Percentiles rank a stretch among this genome's conserved stretches.
phyloP scores from a whole-genome alignment of 2,329 filamentous ascomycete genomes.

The Penicillium concentricum region DNA sequence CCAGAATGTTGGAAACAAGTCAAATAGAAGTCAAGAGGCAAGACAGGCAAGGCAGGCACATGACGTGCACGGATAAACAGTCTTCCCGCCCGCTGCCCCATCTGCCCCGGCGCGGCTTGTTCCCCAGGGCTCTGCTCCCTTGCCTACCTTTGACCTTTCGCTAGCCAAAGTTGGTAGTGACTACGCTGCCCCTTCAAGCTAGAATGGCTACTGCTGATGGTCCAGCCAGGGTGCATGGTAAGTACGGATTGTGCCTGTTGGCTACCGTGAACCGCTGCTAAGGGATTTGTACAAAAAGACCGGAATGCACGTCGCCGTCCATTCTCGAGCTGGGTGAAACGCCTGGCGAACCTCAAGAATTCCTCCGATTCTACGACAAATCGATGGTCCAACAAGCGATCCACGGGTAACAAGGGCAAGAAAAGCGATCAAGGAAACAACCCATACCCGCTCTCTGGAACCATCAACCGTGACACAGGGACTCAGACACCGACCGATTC shows the following conservation, averaged over 20 bases:
- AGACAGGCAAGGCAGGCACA: conserved; percentile 19
- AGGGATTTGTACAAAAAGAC: conserved; percentile 52
- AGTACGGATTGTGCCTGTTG: conserved; percentile 14
- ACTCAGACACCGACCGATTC: conserved; percentile 51
- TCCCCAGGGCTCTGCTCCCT: conserved; percentile 2
- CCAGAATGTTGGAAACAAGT: not conserved
- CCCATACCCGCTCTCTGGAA: conserved; percentile 84
- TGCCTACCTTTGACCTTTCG: conserved; percentile 6
- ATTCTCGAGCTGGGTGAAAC: conserved; percentile 92
- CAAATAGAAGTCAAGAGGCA: conserved; percentile 4
- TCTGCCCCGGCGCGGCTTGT: conserved; percentile 14
- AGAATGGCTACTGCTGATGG: conserved; percentile 36
- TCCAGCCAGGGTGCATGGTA: conserved; percentile 48
- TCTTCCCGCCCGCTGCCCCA: conserved; percentile 15
- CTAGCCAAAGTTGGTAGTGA: conserved; percentile 2
- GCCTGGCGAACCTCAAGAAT: conserved; percentile 80
- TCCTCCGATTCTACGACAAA: conserved; percentile 56
- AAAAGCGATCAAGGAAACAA: conserved; percentile 74
- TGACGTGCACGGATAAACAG: conserved; percentile 27
- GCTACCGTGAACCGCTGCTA: conserved; percentile 10
- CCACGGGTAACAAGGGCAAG: conserved; percentile 47
- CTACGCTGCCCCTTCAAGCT: conserved; percentile 1
- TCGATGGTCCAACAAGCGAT: conserved; percentile 41
- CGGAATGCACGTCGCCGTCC: conserved; percentile 74
- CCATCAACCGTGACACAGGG: conserved; percentile 42